Evolutionary conservation across 176 grass and related monocot species (phyloP), one percentile per base, ranked within the genome.

Genomic region (Echinochloa phyllopogon): DNA sequence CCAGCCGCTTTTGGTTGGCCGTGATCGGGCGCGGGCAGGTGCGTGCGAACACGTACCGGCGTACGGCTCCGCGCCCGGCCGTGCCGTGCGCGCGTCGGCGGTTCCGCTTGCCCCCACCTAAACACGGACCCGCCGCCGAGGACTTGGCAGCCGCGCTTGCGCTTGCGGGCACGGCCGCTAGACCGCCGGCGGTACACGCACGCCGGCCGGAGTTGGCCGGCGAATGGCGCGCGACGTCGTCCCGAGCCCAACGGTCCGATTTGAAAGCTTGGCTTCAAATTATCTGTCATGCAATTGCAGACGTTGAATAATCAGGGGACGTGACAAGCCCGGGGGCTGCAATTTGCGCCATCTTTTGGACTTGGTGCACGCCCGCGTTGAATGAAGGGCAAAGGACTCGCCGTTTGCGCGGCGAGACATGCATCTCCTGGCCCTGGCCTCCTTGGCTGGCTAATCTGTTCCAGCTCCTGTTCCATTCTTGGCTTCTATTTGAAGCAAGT

Each of bases 401-500:
- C 11, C 14, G 11, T 21, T 37, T 41, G 53, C 0, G 47, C 10
- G 37, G 36, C 2, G n/a, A 42, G 82, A 57, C 49, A 6, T 12
- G 57, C 49, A 6, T 12, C 21, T 17, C 21, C 51, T 37, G 2
- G 44, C 24, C 39, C 74, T 57, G 20, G 41, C 0, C 20, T 63
- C 3, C 12, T 57, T 43, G 59, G 75, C 42, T 38, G 44, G 23
- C 4, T 56, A 12, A 23, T 17, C 36, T 21, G 29, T 8, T 38
- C 73, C 33, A 12, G 25, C 50, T 39, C 29, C 53, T 17, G 65
- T 48, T 50, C 23, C 88, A 68, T 90, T 87, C 84, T 74, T 83
- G 12, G 84, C 84, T 90, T 90, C 66, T 52, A 0, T 74, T 29
- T 79, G 48, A 90, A 90, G 84, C 74, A 83, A 87, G 29, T 49